Evolutionary conservation across 2,329 filamentous ascomycete genomes (phyloP).

Genomic region (Cordyceps pruinosa): DNA sequence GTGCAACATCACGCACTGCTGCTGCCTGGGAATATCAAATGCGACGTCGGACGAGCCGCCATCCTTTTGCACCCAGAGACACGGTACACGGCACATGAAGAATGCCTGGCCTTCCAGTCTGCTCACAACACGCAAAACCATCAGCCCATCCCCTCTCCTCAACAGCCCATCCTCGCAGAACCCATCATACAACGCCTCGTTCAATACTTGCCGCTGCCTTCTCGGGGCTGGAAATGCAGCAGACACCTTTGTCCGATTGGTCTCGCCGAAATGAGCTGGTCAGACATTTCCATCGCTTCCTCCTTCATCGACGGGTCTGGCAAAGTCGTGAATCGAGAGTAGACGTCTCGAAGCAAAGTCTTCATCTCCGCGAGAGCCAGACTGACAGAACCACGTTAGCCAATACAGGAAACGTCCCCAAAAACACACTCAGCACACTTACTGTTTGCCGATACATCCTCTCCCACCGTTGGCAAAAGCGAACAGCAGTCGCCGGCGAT

Average conservation of each 20-base stretch:
- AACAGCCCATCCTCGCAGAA: neutral
- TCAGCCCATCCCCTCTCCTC: neutral
- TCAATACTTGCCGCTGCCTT: conserved; percentile 3
- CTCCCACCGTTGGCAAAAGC: conserved; percentile 59
- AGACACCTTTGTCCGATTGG: conserved; percentile 54
- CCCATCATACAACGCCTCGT: neutral
- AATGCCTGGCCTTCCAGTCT: too few relatives aligned
- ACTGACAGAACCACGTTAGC: conserved; percentile 18
- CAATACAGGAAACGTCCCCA: too few relatives aligned
- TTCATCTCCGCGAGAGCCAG: conserved; percentile 65
- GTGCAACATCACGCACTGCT: too few relatives aligned
- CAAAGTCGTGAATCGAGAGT: conserved; percentile 49
- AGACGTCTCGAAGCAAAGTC: conserved; percentile 54
- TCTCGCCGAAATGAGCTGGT: conserved; percentile 61
- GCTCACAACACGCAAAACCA: neutral
- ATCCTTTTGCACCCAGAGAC: too few relatives aligned
- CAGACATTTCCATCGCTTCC: conserved; percentile 56
- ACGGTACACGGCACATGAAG: too few relatives aligned
- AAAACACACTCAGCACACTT: conserved; percentile 26
- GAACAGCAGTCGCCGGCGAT: conserved; percentile 57
- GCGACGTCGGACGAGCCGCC: neutral
- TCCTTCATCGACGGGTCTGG: conserved; percentile 47
- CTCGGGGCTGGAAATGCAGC: conserved; percentile 39
- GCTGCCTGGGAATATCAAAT: too few relatives aligned
- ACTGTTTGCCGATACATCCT: conserved; percentile 63